phyloP scores from a whole-genome alignment of 2,329 filamentous ascomycete genomes.

The Fusarium drepaniforme region DNA sequence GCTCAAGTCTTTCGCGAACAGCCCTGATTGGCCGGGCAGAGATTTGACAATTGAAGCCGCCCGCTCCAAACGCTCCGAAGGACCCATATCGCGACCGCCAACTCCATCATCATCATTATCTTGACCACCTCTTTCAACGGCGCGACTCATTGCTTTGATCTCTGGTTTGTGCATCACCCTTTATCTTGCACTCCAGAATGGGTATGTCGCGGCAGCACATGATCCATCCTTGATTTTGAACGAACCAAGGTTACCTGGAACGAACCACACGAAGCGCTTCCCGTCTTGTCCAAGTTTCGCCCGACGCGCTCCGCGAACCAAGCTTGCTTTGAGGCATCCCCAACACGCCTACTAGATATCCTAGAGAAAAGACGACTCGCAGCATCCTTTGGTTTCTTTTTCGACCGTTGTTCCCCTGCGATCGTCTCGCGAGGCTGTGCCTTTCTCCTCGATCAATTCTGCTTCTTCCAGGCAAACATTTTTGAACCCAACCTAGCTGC shows the following conservation, averaged over 20 bases:
- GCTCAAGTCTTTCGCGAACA: not conserved
- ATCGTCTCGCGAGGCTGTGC: constrained; percentile 25
- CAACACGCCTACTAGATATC: constrained; percentile 26
- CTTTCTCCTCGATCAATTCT: constrained; percentile 15
- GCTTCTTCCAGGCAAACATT: constrained; percentile 6
- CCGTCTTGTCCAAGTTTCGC: constrained; percentile 5
- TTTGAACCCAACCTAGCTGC: constrained; percentile 11
- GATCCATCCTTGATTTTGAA: constrained; percentile 31
- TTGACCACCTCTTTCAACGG: constrained; percentile 10
- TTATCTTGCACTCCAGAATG: constrained; percentile 29
- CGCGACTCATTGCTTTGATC: constrained; percentile 20
- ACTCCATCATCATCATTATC: constrained; percentile 36
- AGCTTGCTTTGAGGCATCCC: constrained; percentile 27
- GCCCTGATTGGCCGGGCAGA: constrained; percentile 34
- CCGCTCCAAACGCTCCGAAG: constrained; percentile 39
- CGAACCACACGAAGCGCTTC: constrained; percentile 9
- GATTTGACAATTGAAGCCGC: constrained; percentile 40
- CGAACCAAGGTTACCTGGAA: constrained; percentile 18
- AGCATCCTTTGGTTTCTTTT: constrained; percentile 2
- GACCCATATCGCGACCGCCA: constrained; percentile 39
- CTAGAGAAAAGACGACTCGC: constrained; percentile 22
- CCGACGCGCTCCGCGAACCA: constrained; percentile 27
- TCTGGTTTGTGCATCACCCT: constrained; percentile 24
- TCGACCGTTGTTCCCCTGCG: not conserved
- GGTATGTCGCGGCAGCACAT: constrained; percentile 21